Percentiles rank a stretch among this genome's conserved stretches.
Conservation (phyloP, 139 green algal genomes). For the Chlamydomonas incerta region DNA sequence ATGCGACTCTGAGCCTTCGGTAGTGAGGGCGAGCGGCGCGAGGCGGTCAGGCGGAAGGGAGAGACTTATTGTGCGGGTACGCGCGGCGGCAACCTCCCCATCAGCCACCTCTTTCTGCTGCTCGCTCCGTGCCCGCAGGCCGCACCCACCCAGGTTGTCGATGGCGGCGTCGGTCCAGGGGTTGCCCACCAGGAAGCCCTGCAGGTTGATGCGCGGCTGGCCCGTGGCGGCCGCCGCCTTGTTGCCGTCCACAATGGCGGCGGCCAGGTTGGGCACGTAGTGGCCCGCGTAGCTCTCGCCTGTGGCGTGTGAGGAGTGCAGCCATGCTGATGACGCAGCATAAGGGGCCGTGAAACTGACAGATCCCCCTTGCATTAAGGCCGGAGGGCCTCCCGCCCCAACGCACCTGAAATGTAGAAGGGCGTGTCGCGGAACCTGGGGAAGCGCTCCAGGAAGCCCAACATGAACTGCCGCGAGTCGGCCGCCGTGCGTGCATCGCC, state of each 20-base stretch:
- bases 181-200: slow-evolving; percentile 89
- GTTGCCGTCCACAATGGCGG: slow-evolving; percentile 70
- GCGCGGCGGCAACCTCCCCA: no score
- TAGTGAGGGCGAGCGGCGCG: no score
- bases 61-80: no score
- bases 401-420: slow-evolving; percentile 69
- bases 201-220: slow-evolving; percentile 12
- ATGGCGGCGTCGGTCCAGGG: slow-evolving; percentile 81
- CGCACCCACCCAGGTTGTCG: slow-evolving; percentile 78
- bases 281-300: slow-evolving; percentile 75
- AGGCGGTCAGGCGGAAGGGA: no score
- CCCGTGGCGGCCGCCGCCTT: slow-evolving; percentile 12
- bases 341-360: no score
- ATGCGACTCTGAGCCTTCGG: no score
- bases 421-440: slow-evolving; percentile 52
- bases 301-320: not conserved
- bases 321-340: no score
- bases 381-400: no score
- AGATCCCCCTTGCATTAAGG: no score
- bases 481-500: slow-evolving; percentile 77
- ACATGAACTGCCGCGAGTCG: slow-evolving; percentile 75
- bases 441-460: slow-evolving; percentile 76
- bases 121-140: no score
- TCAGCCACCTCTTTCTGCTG: no score
- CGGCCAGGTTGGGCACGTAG: slow-evolving; percentile 80